phyloP scores from a whole-genome alignment of 768 basidiomycete genomes.

The Nevesoporus exiguus region DNA sequence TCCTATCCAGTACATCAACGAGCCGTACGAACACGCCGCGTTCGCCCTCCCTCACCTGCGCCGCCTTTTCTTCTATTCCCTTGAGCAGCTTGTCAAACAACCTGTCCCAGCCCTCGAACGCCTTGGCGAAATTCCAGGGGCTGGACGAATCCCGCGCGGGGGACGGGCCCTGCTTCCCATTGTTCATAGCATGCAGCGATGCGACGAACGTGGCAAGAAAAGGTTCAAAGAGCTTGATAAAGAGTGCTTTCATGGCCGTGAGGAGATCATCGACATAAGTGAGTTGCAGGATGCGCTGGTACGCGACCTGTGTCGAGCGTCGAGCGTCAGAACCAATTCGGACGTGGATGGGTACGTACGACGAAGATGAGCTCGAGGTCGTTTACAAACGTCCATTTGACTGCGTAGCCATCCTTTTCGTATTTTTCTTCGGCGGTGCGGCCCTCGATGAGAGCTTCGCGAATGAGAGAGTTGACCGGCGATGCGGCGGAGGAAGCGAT shows the following conservation, averaged over 20 bases:
- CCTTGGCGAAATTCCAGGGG: slow-evolving; percentile 66
- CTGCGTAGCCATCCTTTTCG: slow-evolving; percentile 91
- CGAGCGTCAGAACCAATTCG: background rate
- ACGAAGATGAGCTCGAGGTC: slow-evolving; percentile 96
- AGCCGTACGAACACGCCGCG: background rate
- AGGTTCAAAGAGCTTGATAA: slow-evolving; percentile 83
- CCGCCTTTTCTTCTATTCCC: slow-evolving; percentile 71
- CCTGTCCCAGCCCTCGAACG: slow-evolving; percentile 77
- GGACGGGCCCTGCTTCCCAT: slow-evolving; percentile 36
- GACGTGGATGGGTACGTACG: slow-evolving; percentile 43
- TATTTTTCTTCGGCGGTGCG: slow-evolving; percentile 77
- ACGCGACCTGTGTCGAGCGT: slow-evolving; percentile 66
- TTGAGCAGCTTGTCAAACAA: slow-evolving; percentile 74
- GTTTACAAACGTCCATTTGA: slow-evolving; percentile 94
- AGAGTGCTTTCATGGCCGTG: slow-evolving; percentile 72
- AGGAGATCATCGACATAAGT: slow-evolving; percentile 92
- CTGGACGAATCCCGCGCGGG: slow-evolving; percentile 35
- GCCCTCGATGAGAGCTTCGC: slow-evolving; percentile 90
- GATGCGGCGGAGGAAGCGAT: slow-evolving; percentile 69
- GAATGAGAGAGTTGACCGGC: slow-evolving; percentile 84
- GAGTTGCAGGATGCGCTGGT: slow-evolving; percentile 92
- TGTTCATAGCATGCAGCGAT: slow-evolving; percentile 66
- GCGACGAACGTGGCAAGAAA: slow-evolving; percentile 81
- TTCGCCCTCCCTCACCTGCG: slow-evolving; percentile 46
- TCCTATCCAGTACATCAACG: slow-evolving; percentile 44